Percentiles rank a stretch among this genome's conserved stretches.
Evolutionary conservation across 2,329 filamentous ascomycete species (phyloP).

Genomic region (Fusarium dimerum): DNA sequence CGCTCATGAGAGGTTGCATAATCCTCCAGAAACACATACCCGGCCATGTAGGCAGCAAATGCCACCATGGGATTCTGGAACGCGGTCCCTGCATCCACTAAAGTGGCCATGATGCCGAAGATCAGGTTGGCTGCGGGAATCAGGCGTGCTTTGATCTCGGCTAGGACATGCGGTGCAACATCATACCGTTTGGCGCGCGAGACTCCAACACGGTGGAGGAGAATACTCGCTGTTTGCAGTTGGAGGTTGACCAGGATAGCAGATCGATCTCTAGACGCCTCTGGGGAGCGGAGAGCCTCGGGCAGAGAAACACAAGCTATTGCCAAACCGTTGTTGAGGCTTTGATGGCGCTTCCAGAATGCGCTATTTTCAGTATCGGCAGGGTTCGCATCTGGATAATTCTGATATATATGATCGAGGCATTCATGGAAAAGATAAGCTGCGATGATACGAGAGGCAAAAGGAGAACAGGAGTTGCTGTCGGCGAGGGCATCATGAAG

Average conservation of each 20-base stretch:
- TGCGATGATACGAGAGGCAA: slow-evolving; percentile 69
- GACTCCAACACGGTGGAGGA: slow-evolving; percentile 80
- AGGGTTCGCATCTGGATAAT: slow-evolving; percentile 62
- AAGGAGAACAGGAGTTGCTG: slow-evolving; percentile 56
- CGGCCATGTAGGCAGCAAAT: slow-evolving; percentile 71
- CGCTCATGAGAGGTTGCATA: slow-evolving; percentile 62
- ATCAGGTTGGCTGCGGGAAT: slow-evolving; percentile 80
- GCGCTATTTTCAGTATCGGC: slow-evolving; percentile 33
- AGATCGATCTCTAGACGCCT: slow-evolving; percentile 64
- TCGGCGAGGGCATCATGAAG: slow-evolving; percentile 63
- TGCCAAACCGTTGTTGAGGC: slow-evolving; percentile 74
- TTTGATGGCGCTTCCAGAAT: slow-evolving; percentile 81
- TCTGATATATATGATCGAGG: slow-evolving; percentile 68
- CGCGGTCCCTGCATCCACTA: slow-evolving; percentile 34
- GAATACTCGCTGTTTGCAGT: slow-evolving; percentile 81
- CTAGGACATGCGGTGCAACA: slow-evolving; percentile 1
- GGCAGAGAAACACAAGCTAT: slow-evolving; percentile 75
- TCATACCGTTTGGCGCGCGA: slow-evolving; percentile 59
- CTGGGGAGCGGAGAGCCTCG: slow-evolving; percentile 67
- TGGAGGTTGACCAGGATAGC: slow-evolving; percentile 81
- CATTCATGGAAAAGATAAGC: slow-evolving; percentile 78
- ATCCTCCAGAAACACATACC: slow-evolving; percentile 71
- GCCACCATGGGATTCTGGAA: slow-evolving; percentile 71
- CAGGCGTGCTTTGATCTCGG: slow-evolving; percentile 64
- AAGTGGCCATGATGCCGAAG: slow-evolving; percentile 68